Evolutionary conservation across 1,284 basidiomycete genomes (phyloP).

Genomic region (Boletus mariae): DNA sequence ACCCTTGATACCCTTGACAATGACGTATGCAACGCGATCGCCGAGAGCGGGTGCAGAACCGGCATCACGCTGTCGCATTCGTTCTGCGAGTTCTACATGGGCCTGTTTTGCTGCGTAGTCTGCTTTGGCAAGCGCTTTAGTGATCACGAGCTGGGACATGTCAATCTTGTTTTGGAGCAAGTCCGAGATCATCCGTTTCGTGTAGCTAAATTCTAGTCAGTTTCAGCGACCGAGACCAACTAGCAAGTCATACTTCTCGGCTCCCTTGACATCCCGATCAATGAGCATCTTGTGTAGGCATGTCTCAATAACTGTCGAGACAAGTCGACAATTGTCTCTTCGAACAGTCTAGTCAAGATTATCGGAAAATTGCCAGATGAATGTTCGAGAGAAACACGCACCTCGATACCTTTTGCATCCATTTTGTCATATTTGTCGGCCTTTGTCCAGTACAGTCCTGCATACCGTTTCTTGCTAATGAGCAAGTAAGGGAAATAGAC

Average conservation of each 20-base stretch:
- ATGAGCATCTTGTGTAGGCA: conserved; percentile 96
- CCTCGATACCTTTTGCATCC: conserved; percentile 98
- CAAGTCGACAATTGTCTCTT: conserved; percentile 92
- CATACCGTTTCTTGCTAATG: conserved; percentile 97
- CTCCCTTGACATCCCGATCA: conserved; percentile 87
- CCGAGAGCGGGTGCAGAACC: conserved; percentile 91
- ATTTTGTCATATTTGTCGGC: conserved; percentile 95
- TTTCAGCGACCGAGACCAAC: conserved; percentile 1
- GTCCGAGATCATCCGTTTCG: conserved; percentile 89
- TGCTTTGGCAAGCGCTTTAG: conserved; percentile 88
- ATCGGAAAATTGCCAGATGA: neutral
- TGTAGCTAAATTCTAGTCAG: conserved; percentile 59
- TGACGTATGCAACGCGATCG: conserved; percentile 96
- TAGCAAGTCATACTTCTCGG: conserved; percentile 68
- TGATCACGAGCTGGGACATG: conserved; percentile 97
- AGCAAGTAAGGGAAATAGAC: conserved; percentile 96
- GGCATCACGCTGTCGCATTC: conserved; percentile 94
- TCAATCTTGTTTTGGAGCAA: conserved; percentile 93
- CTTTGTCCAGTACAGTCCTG: conserved; percentile 93
- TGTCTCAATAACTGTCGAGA: conserved; percentile 94
- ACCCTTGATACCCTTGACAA: conserved; percentile 94
- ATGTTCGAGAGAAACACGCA: conserved; percentile 34
- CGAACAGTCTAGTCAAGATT: conserved; percentile 76
- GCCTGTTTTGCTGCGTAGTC: conserved; percentile 92
- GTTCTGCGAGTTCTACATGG: conserved; percentile 88